A percentile compares a stretch with the other conserved stretches of the same genome.
Conservation (phyloP, 2,329 filamentous ascomycete species). For the Pseudogymnoascus verrucosus region DNA sequence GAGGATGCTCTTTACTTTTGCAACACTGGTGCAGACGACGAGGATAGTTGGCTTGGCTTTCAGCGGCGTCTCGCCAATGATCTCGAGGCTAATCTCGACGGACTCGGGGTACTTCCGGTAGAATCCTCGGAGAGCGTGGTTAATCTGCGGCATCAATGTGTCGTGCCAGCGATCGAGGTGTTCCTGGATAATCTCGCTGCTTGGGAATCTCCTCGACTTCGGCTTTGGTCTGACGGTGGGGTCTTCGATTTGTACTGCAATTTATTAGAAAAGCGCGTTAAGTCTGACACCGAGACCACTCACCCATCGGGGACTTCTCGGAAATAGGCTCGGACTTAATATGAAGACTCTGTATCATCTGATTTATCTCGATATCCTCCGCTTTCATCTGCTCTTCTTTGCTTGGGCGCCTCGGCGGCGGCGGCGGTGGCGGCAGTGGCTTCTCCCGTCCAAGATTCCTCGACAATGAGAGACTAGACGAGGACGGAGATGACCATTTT, state of each 20-base stretch:
- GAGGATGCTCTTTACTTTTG: conserved; percentile 63
- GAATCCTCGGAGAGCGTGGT: conserved; percentile 60
- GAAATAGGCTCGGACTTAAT: background rate
- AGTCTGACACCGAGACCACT: background rate
- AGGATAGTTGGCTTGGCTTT: conserved; percentile 65
- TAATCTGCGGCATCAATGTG: conserved; percentile 63
- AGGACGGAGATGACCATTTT: background rate
- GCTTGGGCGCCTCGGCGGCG: background rate
- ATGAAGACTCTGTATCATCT: background rate
- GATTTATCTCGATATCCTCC: background rate
- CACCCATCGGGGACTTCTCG: background rate
- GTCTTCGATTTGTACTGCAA: conserved; percentile 14
- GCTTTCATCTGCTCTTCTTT: background rate
- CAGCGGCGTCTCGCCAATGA: conserved; percentile 60
- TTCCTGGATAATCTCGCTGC: conserved; percentile 49
- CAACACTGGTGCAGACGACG: conserved; percentile 67
- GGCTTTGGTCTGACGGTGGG: conserved; percentile 14
- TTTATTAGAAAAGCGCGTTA: background rate
- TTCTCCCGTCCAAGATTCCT: background rate
- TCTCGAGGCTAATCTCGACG: conserved; percentile 69
- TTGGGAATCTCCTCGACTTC: conserved; percentile 52
- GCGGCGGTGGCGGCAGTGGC: background rate
- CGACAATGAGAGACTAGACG: background rate
- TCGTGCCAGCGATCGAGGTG: conserved; percentile 65
- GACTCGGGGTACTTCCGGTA: conserved; percentile 68